A percentile compares a stretch with the other conserved stretches of the same genome.
Conservation (phyloP, 1,284 basidiomycete genomes). For the Malassezia pachydermatis region DNA sequence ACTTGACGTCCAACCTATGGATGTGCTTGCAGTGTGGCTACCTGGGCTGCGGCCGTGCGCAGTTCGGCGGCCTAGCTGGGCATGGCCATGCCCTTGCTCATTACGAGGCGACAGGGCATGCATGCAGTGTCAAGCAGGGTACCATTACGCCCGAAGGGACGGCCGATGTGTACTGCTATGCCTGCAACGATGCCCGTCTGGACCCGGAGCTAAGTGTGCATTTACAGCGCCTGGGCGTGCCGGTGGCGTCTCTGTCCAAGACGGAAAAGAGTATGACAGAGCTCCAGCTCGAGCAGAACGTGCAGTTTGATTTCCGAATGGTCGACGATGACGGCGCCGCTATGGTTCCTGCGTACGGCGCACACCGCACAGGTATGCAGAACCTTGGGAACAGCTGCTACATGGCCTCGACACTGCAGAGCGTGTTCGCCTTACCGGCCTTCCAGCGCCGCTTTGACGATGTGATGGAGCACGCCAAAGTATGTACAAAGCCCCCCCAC, state of each 20-base stretch:
- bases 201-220: constrained; percentile 71
- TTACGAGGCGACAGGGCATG: constrained; percentile 65
- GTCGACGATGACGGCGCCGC: constrained; percentile 80
- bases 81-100: constrained; percentile 84
- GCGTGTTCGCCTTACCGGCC: constrained; percentile 66
- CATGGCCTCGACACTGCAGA: constrained; percentile 86
- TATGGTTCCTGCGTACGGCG: constrained; percentile 76
- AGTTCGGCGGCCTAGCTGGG: constrained; percentile 74
- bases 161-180: constrained; percentile 89
- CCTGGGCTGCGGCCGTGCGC: constrained; percentile 81
- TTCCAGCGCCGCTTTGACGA: constrained; percentile 68
- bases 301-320: constrained; percentile 88
- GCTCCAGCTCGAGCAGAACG: constrained; percentile 91
- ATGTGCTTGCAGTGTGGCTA: constrained; percentile 81
- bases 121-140: constrained; percentile 82
- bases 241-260: constrained; percentile 70
- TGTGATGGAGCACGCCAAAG: constrained; percentile 56
- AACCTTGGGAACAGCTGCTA: constrained; percentile 98
- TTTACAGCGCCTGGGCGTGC: constrained; percentile 74
- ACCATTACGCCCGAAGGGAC: constrained; percentile 91
- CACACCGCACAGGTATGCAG: constrained; percentile 73
- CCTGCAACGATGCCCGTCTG: constrained; percentile 73
- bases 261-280: constrained; percentile 97
- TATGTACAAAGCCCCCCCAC: constrained; percentile 63
- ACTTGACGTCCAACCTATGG: constrained; percentile 65